phyloP scores from a whole-genome alignment of 768 basidiomycete genomes.

The Russula sp. region DNA sequence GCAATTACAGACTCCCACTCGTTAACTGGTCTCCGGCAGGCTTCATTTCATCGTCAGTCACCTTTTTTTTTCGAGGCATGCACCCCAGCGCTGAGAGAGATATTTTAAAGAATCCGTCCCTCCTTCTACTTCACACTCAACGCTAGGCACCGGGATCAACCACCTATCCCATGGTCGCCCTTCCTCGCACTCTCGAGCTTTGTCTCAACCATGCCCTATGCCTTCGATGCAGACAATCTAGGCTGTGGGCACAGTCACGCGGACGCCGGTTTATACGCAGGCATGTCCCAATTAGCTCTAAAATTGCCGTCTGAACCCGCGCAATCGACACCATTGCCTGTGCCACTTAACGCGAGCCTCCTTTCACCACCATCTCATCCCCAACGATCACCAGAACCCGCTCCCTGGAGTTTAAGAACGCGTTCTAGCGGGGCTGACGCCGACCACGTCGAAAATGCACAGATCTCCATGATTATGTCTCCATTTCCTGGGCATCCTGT shows the following conservation, averaged over 20 bases:
- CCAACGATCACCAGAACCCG: not conserved
- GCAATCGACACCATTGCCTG: no score
- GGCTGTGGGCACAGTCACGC: no score
- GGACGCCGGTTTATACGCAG: not conserved
- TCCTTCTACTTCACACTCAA: not conserved
- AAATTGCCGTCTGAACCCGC: no score
- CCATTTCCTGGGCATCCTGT: not conserved
- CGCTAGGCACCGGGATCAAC: not conserved
- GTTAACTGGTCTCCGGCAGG: not conserved
- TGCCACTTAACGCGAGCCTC: no score
- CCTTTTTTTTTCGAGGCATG: not conserved
- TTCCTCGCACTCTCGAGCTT: not conserved
- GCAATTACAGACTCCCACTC: not conserved
- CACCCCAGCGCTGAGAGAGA: not conserved
- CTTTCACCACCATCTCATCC: no score
- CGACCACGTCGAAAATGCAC: not conserved
- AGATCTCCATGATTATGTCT: no score
- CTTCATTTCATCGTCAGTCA: conserved; percentile 1
- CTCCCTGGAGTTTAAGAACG: not conserved
- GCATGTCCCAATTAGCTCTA: not conserved
- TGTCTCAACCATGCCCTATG: not conserved
- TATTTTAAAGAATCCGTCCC: not conserved
- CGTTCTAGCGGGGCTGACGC: not conserved
- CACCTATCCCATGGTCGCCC: not conserved
- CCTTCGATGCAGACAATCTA: not conserved